Conservation (phyloP, 169 alveolate genomes). For the Toxoplasma gondii region DNA sequence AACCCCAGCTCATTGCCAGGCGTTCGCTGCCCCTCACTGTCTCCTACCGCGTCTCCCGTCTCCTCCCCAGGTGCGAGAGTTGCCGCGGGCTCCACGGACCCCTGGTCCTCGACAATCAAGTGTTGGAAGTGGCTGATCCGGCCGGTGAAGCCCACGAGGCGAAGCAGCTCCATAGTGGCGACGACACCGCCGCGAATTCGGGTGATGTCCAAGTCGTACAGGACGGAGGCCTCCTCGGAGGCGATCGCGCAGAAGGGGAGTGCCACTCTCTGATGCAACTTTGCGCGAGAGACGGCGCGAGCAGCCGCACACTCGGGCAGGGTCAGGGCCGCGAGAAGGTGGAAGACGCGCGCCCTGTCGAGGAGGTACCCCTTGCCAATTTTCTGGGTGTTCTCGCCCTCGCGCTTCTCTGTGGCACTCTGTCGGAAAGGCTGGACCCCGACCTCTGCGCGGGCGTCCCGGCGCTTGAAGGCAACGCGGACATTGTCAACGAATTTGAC, state of each 20-base stretch:
- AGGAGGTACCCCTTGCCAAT: neutral
- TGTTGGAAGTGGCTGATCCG: slow-evolving; percentile 1
- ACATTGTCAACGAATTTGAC: neutral
- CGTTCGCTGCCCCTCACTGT: neutral
- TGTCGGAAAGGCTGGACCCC: neutral
- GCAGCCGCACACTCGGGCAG: neutral
- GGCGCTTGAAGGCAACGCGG: neutral
- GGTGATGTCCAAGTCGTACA: neutral
- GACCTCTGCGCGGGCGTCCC: neutral
- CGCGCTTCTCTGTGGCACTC: neutral
- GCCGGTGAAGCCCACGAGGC: neutral
- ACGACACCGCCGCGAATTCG: neutral
- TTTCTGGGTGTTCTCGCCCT: neutral
- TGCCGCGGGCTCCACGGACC: neutral
- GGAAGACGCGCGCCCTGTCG: neutral
- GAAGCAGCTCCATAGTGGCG: neutral
- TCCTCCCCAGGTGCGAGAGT: neutral
- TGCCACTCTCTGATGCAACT: neutral
- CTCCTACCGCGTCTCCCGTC: neutral
- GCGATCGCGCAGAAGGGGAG: neutral
- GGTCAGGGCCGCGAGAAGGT: neutral
- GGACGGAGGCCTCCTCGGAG: neutral
- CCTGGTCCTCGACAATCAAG: neutral
- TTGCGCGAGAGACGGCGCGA: neutral
- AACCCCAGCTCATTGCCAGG: neutral